Conservation (phyloP, 2,329 filamentous ascomycete genomes). For the Calonectria pseudoreteaudii region DNA sequence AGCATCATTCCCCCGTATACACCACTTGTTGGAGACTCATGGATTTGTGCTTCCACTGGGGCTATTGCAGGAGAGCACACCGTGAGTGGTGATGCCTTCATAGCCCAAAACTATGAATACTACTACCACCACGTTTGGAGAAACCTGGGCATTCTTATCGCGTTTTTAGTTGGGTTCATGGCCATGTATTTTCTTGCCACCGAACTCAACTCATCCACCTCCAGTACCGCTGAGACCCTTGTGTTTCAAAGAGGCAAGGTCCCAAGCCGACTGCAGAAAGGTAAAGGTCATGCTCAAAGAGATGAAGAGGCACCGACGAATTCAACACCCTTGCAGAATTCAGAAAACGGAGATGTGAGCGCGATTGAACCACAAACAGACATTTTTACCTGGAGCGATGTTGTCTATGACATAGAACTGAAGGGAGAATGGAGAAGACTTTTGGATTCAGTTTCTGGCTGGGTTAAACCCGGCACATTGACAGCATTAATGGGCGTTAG, state of each 20-base stretch:
- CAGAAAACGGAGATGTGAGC: slow-evolving; percentile 37
- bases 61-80: slow-evolving; percentile 63
- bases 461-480: slow-evolving; percentile 89
- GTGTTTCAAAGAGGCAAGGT: slow-evolving; percentile 72
- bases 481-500: slow-evolving; percentile 81
- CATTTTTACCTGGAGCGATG: slow-evolving; percentile 83
- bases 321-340: slow-evolving; percentile 34
- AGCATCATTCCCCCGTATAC: slow-evolving; percentile 60
- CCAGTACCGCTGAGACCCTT: slow-evolving; percentile 75
- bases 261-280: slow-evolving; percentile 54
- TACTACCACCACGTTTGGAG: slow-evolving; percentile 70
- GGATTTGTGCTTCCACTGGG: slow-evolving; percentile 66
- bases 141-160: slow-evolving; percentile 77
- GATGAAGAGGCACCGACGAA: slow-evolving; percentile 47
- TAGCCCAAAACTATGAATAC: slow-evolving; percentile 67
- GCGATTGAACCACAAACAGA: slow-evolving; percentile 58
- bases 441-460: slow-evolving; percentile 84
- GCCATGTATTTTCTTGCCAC: slow-evolving; percentile 70
- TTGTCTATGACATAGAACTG: slow-evolving; percentile 78
- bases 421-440: slow-evolving; percentile 79
- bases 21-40: slow-evolving; percentile 56
- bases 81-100: slow-evolving; percentile 72
- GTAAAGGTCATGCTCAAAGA: slow-evolving; percentile 40
- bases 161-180: slow-evolving; percentile 74
- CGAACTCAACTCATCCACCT: slow-evolving; percentile 73